These are phyloP conservation scores for Wallacemonas sp. DNA, from an alignment of 208 protist genomes.

Conservation along the genomic window DNA sequence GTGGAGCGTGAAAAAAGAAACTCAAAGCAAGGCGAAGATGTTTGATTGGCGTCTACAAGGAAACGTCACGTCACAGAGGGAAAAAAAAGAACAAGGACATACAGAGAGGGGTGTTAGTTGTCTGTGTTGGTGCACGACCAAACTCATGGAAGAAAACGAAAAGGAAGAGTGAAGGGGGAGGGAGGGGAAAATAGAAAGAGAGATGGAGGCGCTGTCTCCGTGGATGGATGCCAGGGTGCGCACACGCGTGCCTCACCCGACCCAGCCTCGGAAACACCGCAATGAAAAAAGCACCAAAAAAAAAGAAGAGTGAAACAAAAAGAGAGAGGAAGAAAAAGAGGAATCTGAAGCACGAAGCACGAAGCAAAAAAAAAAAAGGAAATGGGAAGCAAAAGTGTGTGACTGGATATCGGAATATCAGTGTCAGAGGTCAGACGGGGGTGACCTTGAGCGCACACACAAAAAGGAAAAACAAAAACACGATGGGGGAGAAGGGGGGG, in stretches of 20 bases:
- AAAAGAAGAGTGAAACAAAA: constrained; percentile 14
- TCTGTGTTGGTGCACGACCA: no score
- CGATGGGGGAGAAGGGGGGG: background rate
- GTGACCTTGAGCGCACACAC: background rate
- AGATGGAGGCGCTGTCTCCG: no score
- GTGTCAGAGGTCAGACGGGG: no score
- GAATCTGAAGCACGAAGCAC: background rate
- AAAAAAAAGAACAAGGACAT: background rate
- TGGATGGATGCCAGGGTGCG: no score
- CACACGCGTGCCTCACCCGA: background rate
- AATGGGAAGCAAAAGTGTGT: no score
- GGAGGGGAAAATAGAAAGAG: constrained; percentile 5
- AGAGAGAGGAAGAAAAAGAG: background rate
- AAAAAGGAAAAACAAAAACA: constrained; percentile 5
- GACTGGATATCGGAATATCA: no score
- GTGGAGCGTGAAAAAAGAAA: background rate
- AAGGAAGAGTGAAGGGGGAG: background rate
- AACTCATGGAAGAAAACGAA: no score
- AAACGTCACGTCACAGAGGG: no score
- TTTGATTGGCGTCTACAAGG: no score
- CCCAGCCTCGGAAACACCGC: background rate
- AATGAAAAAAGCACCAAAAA: constrained; percentile 12
- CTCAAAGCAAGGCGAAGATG: background rate
- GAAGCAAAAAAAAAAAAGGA: background rate
- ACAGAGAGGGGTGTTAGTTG: background rate